phyloP scores from a whole-genome alignment of 495 filamentous ascomycete genomes.

The Neurospora sp. region DNA sequence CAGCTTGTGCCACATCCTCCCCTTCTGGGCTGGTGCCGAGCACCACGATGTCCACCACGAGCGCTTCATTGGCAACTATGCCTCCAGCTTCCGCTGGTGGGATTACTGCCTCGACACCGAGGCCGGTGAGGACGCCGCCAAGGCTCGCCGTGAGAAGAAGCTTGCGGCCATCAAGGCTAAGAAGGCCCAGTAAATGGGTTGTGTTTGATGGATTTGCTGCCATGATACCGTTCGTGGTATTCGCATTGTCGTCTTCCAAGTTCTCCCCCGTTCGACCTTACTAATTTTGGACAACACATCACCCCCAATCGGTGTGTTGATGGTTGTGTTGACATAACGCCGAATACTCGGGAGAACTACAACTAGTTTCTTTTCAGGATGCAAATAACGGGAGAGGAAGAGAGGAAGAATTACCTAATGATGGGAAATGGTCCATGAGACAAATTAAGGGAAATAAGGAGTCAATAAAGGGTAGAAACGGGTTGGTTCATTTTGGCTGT shows the following conservation, averaged over 20 bases:
- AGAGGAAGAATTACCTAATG: background rate
- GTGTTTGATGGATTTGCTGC: background rate
- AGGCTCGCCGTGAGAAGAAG: constrained; percentile 75
- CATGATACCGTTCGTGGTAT: background rate
- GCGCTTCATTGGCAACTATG: constrained; percentile 94
- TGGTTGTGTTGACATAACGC: too few relatives aligned
- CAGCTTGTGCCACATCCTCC: constrained; percentile 88
- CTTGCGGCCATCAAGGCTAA: constrained; percentile 47
- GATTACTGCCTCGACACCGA: constrained; percentile 91
- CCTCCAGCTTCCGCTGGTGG: constrained; percentile 99
- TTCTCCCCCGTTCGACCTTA: background rate
- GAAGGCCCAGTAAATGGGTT: constrained; percentile 48
- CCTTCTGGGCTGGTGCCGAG: constrained; percentile 96
- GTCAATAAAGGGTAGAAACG: background rate
- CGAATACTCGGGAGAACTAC: too few relatives aligned
- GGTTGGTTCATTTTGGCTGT: background rate
- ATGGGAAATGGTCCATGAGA: background rate
- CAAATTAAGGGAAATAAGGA: background rate
- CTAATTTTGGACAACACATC: background rate
- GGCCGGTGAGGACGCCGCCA: constrained; percentile 75
- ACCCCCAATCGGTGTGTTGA: background rate
- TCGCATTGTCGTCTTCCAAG: background rate
- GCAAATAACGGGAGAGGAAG: background rate
- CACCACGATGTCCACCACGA: constrained; percentile 97
- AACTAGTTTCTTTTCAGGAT: too few relatives aligned